A percentile compares a stretch with the other conserved stretches of the same genome.
These are phyloP conservation scores for Penicillium silybi DNA, from an alignment of 495 filamentous ascomycete genomes.

Conservation along the genomic window DNA sequence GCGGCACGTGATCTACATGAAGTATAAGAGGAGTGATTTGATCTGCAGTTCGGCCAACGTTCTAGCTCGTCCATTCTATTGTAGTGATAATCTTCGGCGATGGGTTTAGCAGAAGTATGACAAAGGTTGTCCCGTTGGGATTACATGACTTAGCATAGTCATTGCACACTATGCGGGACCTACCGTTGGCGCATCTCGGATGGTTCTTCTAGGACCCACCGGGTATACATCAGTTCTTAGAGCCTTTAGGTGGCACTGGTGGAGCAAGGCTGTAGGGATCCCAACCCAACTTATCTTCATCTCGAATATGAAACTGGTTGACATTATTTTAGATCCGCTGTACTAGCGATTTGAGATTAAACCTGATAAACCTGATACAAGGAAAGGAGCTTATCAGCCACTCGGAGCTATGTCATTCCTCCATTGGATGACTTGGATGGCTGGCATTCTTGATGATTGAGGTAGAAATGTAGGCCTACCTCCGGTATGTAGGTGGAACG, in stretches of 20 bases:
- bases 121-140: too few relatives aligned
- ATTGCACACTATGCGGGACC: neutral
- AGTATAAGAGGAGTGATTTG: constrained; percentile 5
- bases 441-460: constrained; percentile 18
- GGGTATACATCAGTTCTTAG: too few relatives aligned
- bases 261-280: neutral
- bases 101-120: too few relatives aligned
- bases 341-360: neutral
- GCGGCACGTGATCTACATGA: constrained; percentile 4
- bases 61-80: neutral
- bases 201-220: too few relatives aligned
- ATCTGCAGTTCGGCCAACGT: neutral
- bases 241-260: neutral
- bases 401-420: neutral
- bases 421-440: constrained; percentile 1
- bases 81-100: too few relatives aligned
- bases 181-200: too few relatives aligned
- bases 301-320: constrained; percentile 2
- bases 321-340: neutral
- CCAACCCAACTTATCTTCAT: neutral
- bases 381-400: constrained; percentile 7
- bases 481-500: constrained; percentile 14
- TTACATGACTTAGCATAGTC: neutral
- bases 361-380: neutral
- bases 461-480: constrained; percentile 11